phyloP scores from a whole-genome alignment of 1,284 basidiomycete species.

The Heterobasidion parviporum region DNA sequence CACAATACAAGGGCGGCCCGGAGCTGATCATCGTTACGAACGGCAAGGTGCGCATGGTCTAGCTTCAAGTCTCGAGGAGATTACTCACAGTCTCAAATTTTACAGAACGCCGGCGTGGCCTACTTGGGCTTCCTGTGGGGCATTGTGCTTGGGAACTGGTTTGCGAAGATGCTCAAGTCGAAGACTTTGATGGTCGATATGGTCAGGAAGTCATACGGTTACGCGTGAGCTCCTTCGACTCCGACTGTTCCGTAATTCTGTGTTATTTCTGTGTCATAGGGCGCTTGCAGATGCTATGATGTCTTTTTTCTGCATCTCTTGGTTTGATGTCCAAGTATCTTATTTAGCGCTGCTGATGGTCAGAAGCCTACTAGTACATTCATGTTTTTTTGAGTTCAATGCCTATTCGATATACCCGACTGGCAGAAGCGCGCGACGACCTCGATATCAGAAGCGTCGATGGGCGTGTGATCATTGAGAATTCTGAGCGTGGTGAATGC shows the following conservation, averaged over 20 bases:
- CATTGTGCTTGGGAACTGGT: slow-evolving; percentile 19
- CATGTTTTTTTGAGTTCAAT: too few relatives aligned
- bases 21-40: slow-evolving; percentile 52
- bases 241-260: background rate
- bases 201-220: slow-evolving; percentile 10
- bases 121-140: slow-evolving; percentile 44
- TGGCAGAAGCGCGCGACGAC: too few relatives aligned
- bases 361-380: too few relatives aligned
- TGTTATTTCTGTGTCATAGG: too few relatives aligned
- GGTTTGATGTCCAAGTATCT: too few relatives aligned
- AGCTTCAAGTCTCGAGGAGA: background rate
- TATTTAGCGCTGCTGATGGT: too few relatives aligned
- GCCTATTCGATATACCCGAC: too few relatives aligned
- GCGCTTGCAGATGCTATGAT: too few relatives aligned
- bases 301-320: too few relatives aligned
- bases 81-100: background rate
- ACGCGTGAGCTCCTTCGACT: slow-evolving; percentile 19
- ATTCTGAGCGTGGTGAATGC: too few relatives aligned
- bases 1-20: slow-evolving; percentile 38
- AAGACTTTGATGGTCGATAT: slow-evolving; percentile 17
- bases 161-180: slow-evolving; percentile 17
- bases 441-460: too few relatives aligned
- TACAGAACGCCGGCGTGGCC: slow-evolving; percentile 35
- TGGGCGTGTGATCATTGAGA: too few relatives aligned
- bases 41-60: slow-evolving; percentile 41